Evolutionary conservation across 2,329 filamentous ascomycete genomes (phyloP).

Genomic region (Colletotrichum neosansevieriae): DNA sequence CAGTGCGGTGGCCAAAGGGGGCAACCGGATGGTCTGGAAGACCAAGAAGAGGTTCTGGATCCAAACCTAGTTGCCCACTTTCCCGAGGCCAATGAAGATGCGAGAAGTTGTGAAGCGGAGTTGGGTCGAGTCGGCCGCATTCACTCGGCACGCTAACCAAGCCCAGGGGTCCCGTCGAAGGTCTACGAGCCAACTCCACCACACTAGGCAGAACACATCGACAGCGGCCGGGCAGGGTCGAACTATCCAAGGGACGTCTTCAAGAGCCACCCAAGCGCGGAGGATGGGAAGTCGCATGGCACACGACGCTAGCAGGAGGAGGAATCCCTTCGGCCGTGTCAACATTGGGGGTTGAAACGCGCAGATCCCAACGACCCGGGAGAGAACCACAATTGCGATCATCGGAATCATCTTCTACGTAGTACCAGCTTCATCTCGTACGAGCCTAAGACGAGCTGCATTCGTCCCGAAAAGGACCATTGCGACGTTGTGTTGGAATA

Average conservation of each 20-base stretch:
- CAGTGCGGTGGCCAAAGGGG: neutral
- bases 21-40: constrained; percentile 14
- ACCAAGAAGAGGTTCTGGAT: constrained; percentile 5
- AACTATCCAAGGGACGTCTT: neutral
- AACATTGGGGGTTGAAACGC: constrained; percentile 32
- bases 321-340: neutral
- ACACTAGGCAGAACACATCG: constrained; percentile 37
- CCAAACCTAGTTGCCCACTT: constrained; percentile 1
- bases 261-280: constrained; percentile 4
- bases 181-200: constrained; percentile 19
- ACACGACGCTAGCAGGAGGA: neutral
- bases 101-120: neutral
- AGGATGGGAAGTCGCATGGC: neutral
- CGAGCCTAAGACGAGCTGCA: neutral
- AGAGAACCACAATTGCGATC: constrained; percentile 29
- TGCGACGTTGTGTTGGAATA: neutral
- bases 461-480: neutral
- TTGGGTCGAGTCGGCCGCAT: neutral
- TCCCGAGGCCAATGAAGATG: constrained; percentile 15
- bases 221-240: constrained; percentile 19
- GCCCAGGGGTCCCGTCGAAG: constrained; percentile 24
- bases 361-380: constrained; percentile 20
- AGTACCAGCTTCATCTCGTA: neutral
- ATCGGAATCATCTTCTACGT: constrained; percentile 3
- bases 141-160: constrained; percentile 7